Percentiles rank a stretch among this genome's conserved stretches.
These are phyloP conservation scores for Extremus antarcticus DNA, from an alignment of 495 filamentous ascomycete genomes.

Conservation along the genomic window DNA sequence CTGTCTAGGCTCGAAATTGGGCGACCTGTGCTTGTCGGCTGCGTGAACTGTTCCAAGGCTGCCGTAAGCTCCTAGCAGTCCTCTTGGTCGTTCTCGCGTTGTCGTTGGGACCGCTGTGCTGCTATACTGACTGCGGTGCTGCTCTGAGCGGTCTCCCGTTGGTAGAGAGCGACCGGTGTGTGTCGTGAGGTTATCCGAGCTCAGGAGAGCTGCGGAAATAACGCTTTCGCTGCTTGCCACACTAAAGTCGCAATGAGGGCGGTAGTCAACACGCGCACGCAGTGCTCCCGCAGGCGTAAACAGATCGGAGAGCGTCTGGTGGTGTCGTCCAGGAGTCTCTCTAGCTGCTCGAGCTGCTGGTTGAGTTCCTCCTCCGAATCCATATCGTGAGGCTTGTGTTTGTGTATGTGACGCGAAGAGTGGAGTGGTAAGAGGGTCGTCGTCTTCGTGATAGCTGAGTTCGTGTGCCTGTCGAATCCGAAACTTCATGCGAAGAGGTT, in stretches of 20 bases:
- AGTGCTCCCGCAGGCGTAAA: constrained; percentile 80
- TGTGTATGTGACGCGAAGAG: constrained; percentile 46
- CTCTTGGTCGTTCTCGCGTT: constrained; percentile 43
- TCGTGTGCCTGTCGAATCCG: constrained; percentile 56
- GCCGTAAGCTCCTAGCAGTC: constrained; percentile 58
- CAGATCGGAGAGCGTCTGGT: constrained; percentile 27
- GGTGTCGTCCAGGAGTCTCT: not conserved
- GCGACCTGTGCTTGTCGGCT: not conserved
- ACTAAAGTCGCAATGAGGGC: constrained; percentile 78
- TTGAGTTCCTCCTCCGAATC: constrained; percentile 16
- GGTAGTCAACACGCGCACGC: constrained; percentile 68
- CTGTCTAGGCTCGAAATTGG: not conserved
- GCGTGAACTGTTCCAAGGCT: constrained; percentile 82
- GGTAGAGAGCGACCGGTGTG: constrained; percentile 37
- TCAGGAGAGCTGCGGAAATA: constrained; percentile 91
- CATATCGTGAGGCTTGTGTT: not conserved
- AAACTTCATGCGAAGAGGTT: constrained; percentile 64
- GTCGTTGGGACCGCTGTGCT: constrained; percentile 46
- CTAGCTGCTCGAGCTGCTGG: constrained; percentile 9
- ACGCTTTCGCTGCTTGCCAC: constrained; percentile 84
- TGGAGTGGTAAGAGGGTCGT: not conserved
- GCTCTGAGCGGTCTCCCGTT: constrained; percentile 15
- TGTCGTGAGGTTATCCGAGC: constrained; percentile 68
- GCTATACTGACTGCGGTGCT: constrained; percentile 57
- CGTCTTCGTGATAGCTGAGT: not conserved